These are phyloP conservation scores for Eucalyptus brandiana DNA, from an alignment of 345 rosid species.

Conservation along the genomic window DNA sequence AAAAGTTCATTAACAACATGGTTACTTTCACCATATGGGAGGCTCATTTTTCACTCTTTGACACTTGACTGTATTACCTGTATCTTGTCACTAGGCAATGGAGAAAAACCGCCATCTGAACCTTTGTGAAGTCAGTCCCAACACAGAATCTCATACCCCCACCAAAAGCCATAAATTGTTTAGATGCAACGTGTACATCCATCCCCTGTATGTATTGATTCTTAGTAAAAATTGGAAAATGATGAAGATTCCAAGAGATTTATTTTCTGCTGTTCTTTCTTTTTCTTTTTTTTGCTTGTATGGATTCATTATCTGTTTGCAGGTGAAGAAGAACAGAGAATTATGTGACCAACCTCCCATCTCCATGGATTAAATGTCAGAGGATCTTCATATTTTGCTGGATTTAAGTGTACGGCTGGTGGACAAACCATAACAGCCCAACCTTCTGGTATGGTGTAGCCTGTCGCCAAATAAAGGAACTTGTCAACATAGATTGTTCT, in stretches of 20 bases:
- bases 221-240: background rate
- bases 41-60: background rate
- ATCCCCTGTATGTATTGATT: slow-evolving; percentile 28
- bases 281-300: background rate
- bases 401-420: slow-evolving; percentile 87
- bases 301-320: background rate
- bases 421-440: slow-evolving; percentile 96
- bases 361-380: slow-evolving; percentile 75
- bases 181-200: slow-evolving; percentile 47
- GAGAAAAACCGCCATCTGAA: slow-evolving; percentile 79
- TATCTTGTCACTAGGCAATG: slow-evolving; percentile 77
- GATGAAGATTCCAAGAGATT: background rate
- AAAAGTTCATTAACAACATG: background rate
- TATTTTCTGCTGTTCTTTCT: background rate
- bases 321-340: background rate
- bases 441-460: slow-evolving; percentile 81
- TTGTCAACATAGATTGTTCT: background rate
- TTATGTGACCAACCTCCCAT: slow-evolving; percentile 58
- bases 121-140: slow-evolving; percentile 82
- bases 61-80: slow-evolving; percentile 31
- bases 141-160: slow-evolving; percentile 98
- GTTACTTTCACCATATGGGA: background rate
- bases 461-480: slow-evolving; percentile 15
- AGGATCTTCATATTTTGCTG: slow-evolving; percentile 57
- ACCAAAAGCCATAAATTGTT: slow-evolving; percentile 88